Conservation (phyloP, 805 yeast genomes). For the Zygotorulaspora danielsina region DNA sequence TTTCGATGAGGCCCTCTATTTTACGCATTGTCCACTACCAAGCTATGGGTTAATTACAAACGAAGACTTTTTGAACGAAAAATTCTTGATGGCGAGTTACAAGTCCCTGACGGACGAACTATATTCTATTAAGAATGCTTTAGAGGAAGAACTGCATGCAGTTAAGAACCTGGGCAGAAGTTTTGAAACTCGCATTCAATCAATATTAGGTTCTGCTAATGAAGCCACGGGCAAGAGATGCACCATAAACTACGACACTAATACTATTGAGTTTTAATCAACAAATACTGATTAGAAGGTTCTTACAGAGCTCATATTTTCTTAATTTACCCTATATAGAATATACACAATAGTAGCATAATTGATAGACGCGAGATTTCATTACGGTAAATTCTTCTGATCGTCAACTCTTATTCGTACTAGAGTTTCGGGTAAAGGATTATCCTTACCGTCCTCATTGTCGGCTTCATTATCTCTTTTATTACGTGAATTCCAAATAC, state of each 20-base stretch:
- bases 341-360: no score
- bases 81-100: slow-evolving; percentile 20
- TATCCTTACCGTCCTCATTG: slow-evolving; percentile 28
- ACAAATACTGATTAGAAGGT: no score
- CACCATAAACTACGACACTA: slow-evolving; percentile 38
- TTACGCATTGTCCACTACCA: slow-evolving; percentile 33
- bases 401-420: slow-evolving; percentile 53
- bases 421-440: slow-evolving; percentile 61
- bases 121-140: slow-evolving; percentile 9
- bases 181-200: slow-evolving; percentile 32
- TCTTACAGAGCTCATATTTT: not conserved
- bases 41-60: slow-evolving; percentile 16
- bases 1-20: slow-evolving; percentile 36
- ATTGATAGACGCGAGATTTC: no score
- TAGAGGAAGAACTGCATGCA: slow-evolving; percentile 19
- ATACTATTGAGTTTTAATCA: slow-evolving; percentile 32
- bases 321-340: no score
- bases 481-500: slow-evolving; percentile 39
- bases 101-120: slow-evolving; percentile 8
- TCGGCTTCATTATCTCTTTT: slow-evolving; percentile 35
- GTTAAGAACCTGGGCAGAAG: slow-evolving; percentile 13
- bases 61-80: slow-evolving; percentile 13
- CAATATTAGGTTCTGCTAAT: slow-evolving; percentile 38
- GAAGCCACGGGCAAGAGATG: slow-evolving; percentile 35
- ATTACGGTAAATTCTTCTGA: slow-evolving; percentile 21